Conservation (phyloP, 306 rosid species). For the Acacia acuminata region DNA sequence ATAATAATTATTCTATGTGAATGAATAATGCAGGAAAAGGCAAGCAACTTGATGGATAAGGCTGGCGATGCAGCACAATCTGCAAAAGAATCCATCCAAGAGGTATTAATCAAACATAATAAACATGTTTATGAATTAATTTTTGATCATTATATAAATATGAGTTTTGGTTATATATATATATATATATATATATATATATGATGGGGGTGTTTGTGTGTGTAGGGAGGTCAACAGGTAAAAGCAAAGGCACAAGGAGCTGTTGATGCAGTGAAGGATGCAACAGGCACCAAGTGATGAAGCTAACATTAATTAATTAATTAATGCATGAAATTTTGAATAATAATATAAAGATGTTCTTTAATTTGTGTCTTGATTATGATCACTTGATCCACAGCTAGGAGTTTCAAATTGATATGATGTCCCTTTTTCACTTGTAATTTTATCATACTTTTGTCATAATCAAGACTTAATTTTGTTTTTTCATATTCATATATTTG, state of each 20-base stretch:
- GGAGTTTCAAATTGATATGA: too few species aligned
- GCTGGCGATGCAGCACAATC: conserved; percentile 49
- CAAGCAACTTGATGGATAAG: conserved; percentile 42
- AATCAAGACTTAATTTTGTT: too few species aligned
- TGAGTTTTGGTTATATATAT: not conserved
- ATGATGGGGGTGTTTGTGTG: too few species aligned
- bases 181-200: too few species aligned
- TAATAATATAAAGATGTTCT: not conserved
- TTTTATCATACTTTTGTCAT: too few species aligned
- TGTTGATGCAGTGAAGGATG: conserved; percentile 55
- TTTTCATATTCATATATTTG: too few species aligned
- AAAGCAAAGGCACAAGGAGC: conserved; percentile 62
- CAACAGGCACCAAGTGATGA: not conserved
- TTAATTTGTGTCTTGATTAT: not conserved
- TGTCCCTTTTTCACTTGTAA: too few species aligned
- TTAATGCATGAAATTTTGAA: too few species aligned
- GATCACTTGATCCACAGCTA: too few species aligned
- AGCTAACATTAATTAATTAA: not conserved
- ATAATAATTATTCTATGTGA: not conserved
- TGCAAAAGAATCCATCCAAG: conserved; percentile 50
- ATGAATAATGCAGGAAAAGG: conserved; percentile 52
- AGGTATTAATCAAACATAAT: conserved; percentile 16
- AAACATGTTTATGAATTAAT: too few species aligned
- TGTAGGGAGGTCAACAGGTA: conserved; percentile 7
- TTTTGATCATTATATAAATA: too few species aligned